Evolutionary conservation across 2,329 filamentous ascomycete genomes (phyloP), one percentile per base, ranked within the genome.

Genomic region (Clarireedia paspali): DNA sequence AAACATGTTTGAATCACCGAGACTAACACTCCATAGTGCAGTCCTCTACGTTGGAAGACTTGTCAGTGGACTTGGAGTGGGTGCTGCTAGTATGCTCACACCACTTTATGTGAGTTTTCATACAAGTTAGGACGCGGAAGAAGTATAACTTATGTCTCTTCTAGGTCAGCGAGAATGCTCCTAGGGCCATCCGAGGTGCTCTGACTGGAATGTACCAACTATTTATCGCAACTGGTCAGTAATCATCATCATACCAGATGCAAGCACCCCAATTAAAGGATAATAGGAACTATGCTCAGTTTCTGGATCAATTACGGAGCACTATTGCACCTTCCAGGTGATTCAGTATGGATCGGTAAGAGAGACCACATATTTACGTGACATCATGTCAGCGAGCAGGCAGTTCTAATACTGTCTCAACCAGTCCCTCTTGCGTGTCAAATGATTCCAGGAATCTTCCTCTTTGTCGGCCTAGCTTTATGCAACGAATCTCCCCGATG

Each of bases 1-100:
- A 2, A 7, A 10, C 27, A 30, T 4, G 27, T 30, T 10, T 10
- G 27, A 7, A 30, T 30, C 27, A 2, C 27, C 27, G 10, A 3
- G 3, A 27, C 6, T 49, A 34, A 44, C 30, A 39, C 45, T 39
- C 9, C 1, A 24, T 47, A 65, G 63, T 38, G 72, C 77, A 12
- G 73, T 77, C 62, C 84, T 89, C 74, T 89, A 87, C 63, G 74
- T 85, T 59, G 85, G 85, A 48, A 76, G 85, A 66, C 81, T 79
- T 50, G 61, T 78, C 23, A 70, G 74, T 26, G 77, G 77, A 9
- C 62, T 80, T 5, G 77, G 76, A 3, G 74, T 78, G 40, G 77
- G 77, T n/a, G 74, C 75, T 50, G 76, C 76, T 0, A 77, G 75
- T 20, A 69, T 68, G 64, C 61, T 69, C 47, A 66, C 63, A 10